A percentile compares a stretch with the other conserved stretches of the same genome.
Evolutionary conservation across 2,329 filamentous ascomycete genomes (phyloP).

Genomic region (Fusarium stilboides): DNA sequence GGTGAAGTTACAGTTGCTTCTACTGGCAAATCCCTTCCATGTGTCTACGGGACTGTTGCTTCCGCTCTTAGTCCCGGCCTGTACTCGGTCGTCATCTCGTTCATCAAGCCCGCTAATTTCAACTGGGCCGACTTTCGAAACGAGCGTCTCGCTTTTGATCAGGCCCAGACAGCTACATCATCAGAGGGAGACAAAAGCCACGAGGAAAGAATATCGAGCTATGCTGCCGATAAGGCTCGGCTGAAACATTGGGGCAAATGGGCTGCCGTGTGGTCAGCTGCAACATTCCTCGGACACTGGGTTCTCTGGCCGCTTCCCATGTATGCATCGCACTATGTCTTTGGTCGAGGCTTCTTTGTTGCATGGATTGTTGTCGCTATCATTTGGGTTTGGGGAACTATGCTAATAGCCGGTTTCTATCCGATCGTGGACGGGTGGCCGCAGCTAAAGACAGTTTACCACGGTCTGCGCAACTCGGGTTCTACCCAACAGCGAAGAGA

Average conservation of each 20-base stretch:
- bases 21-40: conserved; percentile 65
- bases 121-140: conserved; percentile 59
- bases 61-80: conserved; percentile 60
- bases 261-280: conserved; percentile 56
- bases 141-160: conserved; percentile 58
- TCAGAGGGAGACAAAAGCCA: conserved; percentile 8
- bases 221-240: conserved; percentile 53
- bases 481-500: not conserved
- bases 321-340: conserved; percentile 67
- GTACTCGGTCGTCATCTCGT: conserved; percentile 64
- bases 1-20: conserved; percentile 64
- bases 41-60: conserved; percentile 67
- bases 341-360: conserved; percentile 63
- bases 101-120: conserved; percentile 60
- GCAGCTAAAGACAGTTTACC: conserved; percentile 36
- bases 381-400: conserved; percentile 68
- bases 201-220: conserved; percentile 46
- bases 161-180: conserved; percentile 25
- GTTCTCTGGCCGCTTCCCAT: conserved; percentile 69
- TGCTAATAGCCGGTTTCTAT: conserved; percentile 65
- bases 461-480: not conserved
- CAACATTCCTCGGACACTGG: conserved; percentile 68
- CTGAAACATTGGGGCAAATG: conserved; percentile 62
- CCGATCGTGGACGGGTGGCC: conserved; percentile 63
- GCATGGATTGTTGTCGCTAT: conserved; percentile 67